A percentile compares a stretch with the other conserved stretches of the same genome.
phyloP scores from a whole-genome alignment of 106 monocot genomes.

The Dioscorea alata region DNA sequence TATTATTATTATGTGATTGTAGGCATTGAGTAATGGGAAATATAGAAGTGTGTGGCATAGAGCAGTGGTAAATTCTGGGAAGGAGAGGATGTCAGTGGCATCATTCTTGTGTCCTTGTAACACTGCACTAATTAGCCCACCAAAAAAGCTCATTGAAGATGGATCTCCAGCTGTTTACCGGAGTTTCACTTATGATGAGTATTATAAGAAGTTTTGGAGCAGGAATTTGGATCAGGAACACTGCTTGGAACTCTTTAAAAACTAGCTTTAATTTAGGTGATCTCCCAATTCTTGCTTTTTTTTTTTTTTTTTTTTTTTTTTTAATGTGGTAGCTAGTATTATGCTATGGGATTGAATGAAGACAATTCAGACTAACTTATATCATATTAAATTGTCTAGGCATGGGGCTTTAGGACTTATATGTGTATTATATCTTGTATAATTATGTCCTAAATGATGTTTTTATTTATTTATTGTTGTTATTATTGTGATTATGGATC shows the following conservation, averaged over 20 bases:
- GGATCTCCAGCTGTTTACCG: constrained; percentile 42
- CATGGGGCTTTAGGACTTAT: too few relatives aligned
- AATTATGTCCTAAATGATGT: not conserved
- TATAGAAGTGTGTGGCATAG: constrained; percentile 89
- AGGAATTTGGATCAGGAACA: constrained; percentile 88
- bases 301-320: too few relatives aligned
- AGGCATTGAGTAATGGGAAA: constrained; percentile 79
- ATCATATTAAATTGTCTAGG: not conserved
- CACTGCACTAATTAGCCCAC: constrained; percentile 39
- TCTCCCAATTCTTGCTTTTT: too few relatives aligned
- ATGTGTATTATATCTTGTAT: too few relatives aligned
- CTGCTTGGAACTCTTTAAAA: constrained; percentile 81
- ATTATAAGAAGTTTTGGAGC: constrained; percentile 89
- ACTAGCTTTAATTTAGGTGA: too few relatives aligned
- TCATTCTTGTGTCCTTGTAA: constrained; percentile 86
- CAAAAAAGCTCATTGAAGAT: constrained; percentile 43
- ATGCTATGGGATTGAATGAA: not conserved
- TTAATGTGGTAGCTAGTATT: not conserved
- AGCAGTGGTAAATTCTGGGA: constrained; percentile 64
- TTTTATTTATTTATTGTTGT: too few relatives aligned
- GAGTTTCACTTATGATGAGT: constrained; percentile 76
- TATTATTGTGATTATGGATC: too few relatives aligned
- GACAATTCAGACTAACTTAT: not conserved
- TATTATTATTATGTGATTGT: not conserved
- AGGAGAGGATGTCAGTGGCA: constrained; percentile 70